Conservation (phyloP, 441 rosid species). For the Bruguiera hainesii region DNA sequence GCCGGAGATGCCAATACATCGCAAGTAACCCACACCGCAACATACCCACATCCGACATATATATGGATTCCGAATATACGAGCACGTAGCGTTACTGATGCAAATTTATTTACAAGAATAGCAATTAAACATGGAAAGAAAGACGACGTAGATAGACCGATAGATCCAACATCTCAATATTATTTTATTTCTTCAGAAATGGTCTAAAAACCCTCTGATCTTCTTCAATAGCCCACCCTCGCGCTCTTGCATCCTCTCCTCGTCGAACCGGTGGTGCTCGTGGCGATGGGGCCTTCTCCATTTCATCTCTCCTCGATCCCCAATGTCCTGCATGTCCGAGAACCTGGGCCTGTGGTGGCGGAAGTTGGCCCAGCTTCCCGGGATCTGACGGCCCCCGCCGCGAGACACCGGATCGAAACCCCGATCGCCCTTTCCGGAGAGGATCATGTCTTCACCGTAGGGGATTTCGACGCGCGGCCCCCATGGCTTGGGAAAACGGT, state of each 20-base stretch:
- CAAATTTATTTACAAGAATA: slow-evolving; percentile 9
- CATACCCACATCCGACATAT: neutral
- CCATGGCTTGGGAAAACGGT: slow-evolving; percentile 20
- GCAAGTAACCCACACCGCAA: too few relatives aligned
- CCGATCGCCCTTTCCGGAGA: neutral
- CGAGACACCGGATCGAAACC: slow-evolving; percentile 10
- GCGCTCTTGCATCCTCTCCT: neutral
- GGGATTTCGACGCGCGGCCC: slow-evolving; percentile 30
- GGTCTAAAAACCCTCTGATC: slow-evolving; percentile 54
- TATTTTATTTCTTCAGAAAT: slow-evolving; percentile 31
- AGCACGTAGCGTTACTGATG: neutral
- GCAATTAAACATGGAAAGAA: neutral
- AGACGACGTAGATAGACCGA: neutral
- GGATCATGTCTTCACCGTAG: slow-evolving; percentile 44
- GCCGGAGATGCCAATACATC: too few relatives aligned
- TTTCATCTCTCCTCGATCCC: neutral
- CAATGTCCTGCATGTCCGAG: neutral
- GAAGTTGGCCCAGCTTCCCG: slow-evolving; percentile 28
- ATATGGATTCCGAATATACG: too few relatives aligned
- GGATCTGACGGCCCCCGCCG: slow-evolving; percentile 16
- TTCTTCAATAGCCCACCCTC: slow-evolving; percentile 28
- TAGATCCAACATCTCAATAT: neutral
- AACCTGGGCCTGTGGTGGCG: slow-evolving; percentile 23
- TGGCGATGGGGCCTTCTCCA: too few relatives aligned
- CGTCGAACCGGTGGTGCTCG: slow-evolving; percentile 12